These are phyloP conservation scores for Syzygium malaccense DNA, from an alignment of 441 rosid species.

Conservation along the genomic window DNA sequence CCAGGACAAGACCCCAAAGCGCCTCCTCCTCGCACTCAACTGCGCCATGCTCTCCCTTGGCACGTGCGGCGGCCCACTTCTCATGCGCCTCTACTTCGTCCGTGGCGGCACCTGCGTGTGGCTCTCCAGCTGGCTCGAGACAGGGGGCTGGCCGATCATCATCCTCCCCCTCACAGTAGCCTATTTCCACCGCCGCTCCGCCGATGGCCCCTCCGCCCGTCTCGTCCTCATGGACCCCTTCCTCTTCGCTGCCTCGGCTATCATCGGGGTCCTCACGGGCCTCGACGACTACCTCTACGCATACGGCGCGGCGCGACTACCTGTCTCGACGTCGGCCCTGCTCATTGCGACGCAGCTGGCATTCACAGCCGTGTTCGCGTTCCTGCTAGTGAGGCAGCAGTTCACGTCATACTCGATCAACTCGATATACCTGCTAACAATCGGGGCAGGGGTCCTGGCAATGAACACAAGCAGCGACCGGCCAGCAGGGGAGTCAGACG, in stretches of 20 bases:
- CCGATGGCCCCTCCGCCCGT: not conserved
- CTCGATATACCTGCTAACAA: conserved; percentile 27
- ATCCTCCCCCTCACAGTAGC: not conserved
- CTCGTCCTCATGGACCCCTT: not conserved
- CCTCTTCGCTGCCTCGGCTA: conserved; percentile 1
- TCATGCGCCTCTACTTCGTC: conserved; percentile 26
- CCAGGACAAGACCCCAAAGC: not conserved
- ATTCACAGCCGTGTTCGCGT: conserved; percentile 44
- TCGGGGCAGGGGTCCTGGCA: conserved; percentile 24
- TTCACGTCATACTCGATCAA: conserved; percentile 34
- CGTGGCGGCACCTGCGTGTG: conserved; percentile 3
- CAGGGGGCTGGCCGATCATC: not conserved
- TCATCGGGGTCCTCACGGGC: conserved; percentile 36
- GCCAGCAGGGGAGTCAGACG: conserved; percentile 28
- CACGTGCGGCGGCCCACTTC: conserved; percentile 35
- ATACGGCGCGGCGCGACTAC: conserved; percentile 31
- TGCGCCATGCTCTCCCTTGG: conserved; percentile 14
- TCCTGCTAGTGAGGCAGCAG: conserved; percentile 40
- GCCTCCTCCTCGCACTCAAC: not conserved
- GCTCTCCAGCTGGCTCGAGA: conserved; percentile 5
- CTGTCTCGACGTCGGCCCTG: conserved; percentile 41
- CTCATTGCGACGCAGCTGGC: conserved; percentile 37
- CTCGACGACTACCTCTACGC: conserved; percentile 36
- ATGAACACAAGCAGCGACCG: conserved; percentile 29
- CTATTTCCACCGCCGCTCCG: not conserved